These are phyloP conservation scores for Knoxdaviesia capensis DNA, from an alignment of 2,329 filamentous ascomycete species.

Conservation along the genomic window DNA sequence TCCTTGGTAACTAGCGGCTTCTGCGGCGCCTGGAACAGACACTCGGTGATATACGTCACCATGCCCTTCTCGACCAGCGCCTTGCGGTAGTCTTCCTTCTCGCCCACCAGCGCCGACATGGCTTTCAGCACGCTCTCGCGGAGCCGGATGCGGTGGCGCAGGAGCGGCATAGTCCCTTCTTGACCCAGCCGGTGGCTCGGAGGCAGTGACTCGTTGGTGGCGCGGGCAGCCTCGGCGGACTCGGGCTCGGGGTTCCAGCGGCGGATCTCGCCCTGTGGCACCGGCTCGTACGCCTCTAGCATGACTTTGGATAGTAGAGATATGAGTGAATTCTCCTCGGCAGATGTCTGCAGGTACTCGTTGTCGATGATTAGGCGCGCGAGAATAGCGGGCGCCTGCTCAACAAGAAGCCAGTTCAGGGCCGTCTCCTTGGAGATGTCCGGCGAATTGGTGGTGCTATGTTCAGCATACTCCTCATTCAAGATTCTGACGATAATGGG, in stretches of 20 bases:
- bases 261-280: background rate
- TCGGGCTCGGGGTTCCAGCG: no score
- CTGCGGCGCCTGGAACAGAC: constrained; percentile 37
- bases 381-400: constrained; percentile 55
- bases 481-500: constrained; percentile 50
- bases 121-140: constrained; percentile 61
- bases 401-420: constrained; percentile 29
- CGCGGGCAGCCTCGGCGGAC: no score
- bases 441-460: background rate
- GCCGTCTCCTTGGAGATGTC: constrained; percentile 13
- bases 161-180: constrained; percentile 36
- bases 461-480: constrained; percentile 2
- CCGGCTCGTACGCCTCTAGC: constrained; percentile 27
- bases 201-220: constrained; percentile 7
- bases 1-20: constrained; percentile 26
- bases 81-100: constrained; percentile 71
- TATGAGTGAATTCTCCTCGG: constrained; percentile 42
- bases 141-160: constrained; percentile 51
- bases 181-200: constrained; percentile 31
- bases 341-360: constrained; percentile 60
- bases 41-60: constrained; percentile 65
- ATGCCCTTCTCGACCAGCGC: constrained; percentile 62
- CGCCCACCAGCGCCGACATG: constrained; percentile 60
- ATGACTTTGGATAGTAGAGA: constrained; percentile 26
- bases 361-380: constrained; percentile 64